Percentiles rank a stretch among this genome's conserved stretches.
Evolutionary conservation across 202 grass and related monocot genomes (phyloP).

Genomic region (Carex arenaria): DNA sequence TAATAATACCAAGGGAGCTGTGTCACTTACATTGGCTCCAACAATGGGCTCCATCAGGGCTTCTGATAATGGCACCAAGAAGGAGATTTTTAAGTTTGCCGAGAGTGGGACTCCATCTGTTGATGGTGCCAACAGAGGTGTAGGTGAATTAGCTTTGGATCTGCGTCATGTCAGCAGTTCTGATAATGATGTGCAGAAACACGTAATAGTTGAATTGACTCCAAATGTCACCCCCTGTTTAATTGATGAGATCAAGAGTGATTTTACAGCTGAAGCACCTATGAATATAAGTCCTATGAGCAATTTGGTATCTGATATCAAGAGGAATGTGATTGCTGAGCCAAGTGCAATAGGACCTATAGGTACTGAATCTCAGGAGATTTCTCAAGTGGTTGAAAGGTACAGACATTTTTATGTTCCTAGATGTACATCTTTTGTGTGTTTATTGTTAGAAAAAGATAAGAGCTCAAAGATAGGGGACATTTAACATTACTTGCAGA

Average conservation of each 20-base stretch:
- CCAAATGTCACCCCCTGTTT: neutral
- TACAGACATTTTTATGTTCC: neutral
- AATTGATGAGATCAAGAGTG: neutral
- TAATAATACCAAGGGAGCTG: neutral
- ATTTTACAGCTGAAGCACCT: neutral
- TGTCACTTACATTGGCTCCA: neutral
- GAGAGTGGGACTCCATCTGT: neutral
- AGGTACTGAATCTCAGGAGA: constrained; percentile 4
- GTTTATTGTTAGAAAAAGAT: neutral
- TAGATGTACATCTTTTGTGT: neutral
- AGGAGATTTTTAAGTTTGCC: neutral
- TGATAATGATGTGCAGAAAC: neutral
- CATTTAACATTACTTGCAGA: neutral
- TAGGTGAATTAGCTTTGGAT: neutral
- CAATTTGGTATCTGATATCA: neutral
- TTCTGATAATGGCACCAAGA: neutral
- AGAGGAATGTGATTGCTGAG: neutral
- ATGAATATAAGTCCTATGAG: neutral
- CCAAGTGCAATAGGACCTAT: constrained; percentile 4
- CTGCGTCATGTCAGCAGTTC: neutral
- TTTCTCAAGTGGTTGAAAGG: constrained; percentile 8
- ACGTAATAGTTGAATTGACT: neutral
- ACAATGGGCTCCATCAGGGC: neutral
- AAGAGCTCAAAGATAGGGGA: neutral
- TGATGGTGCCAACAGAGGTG: neutral